Evolutionary conservation across 768 basidiomycete species (phyloP).

Genomic region (Tylopilus rubrobrunneus): DNA sequence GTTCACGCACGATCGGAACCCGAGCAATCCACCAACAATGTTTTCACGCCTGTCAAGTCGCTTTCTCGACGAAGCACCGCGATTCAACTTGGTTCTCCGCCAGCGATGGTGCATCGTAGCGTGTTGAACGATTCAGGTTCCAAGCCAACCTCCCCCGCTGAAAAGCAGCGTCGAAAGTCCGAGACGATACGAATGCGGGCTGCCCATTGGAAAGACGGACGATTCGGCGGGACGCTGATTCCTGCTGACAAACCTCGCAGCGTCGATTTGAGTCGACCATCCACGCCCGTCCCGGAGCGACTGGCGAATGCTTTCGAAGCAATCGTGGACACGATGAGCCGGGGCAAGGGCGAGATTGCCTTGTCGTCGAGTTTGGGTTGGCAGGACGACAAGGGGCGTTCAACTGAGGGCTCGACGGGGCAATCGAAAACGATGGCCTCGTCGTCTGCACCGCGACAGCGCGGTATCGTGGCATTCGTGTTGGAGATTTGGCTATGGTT

Average conservation of each 20-base stretch:
- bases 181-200: slow-evolving; percentile 58
- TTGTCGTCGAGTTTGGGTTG: slow-evolving; percentile 8
- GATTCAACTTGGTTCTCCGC: slow-evolving; percentile 12
- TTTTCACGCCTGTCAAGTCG: background rate
- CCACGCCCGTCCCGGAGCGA: slow-evolving; percentile 37
- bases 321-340: slow-evolving; percentile 41
- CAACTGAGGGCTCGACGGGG: background rate
- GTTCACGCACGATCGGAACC: background rate
- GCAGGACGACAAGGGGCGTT: slow-evolving; percentile 5
- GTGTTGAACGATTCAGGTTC: slow-evolving; percentile 27
- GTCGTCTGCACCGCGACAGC: slow-evolving; percentile 23
- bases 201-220: slow-evolving; percentile 53
- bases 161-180: slow-evolving; percentile 36
- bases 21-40: background rate
- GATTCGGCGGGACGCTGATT: slow-evolving; percentile 41
- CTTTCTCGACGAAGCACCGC: slow-evolving; percentile 7
- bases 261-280: slow-evolving; percentile 21
- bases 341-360: slow-evolving; percentile 13
- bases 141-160: slow-evolving; percentile 16
- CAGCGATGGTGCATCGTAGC: background rate
- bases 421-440: slow-evolving; percentile 12
- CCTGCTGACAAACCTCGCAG: slow-evolving; percentile 12
- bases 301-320: slow-evolving; percentile 43
- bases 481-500: slow-evolving; percentile 83
- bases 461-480: slow-evolving; percentile 42